Evolutionary conservation across 306 rosid genomes (phyloP).

Genomic region (Fragaria nilgerrensis): DNA sequence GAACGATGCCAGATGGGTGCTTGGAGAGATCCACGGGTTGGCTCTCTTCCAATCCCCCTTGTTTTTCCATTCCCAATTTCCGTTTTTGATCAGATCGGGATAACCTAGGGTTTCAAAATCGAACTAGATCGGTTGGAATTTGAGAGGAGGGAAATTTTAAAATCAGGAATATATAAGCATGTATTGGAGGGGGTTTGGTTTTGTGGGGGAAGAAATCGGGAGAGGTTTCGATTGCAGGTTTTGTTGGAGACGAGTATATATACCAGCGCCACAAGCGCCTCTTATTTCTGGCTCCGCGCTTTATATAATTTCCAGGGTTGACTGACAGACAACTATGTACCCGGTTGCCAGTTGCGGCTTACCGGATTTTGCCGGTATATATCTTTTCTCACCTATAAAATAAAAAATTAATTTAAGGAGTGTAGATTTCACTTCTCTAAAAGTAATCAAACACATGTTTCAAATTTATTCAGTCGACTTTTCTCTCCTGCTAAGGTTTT

Average conservation of each 20-base stretch:
- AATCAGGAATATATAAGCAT: background rate
- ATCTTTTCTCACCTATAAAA: too few relatives aligned
- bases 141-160: background rate
- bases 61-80: conserved; percentile 11
- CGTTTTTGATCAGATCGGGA: conserved; percentile 1
- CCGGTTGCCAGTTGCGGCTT: background rate
- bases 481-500: too few relatives aligned
- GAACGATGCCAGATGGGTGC: conserved; percentile 29
- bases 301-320: background rate
- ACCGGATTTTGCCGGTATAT: conserved; percentile 2
- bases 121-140: background rate
- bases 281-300: background rate
- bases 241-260: background rate
- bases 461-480: too few relatives aligned
- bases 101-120: conserved; percentile 7
- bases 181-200: background rate
- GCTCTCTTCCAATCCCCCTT: conserved; percentile 35
- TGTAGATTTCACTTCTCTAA: rapidly evolving
- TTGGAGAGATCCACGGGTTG: conserved; percentile 25
- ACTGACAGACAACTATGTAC: background rate
- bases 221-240: background rate
- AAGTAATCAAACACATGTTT: too few relatives aligned
- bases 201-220: background rate
- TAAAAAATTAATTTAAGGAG: too few relatives aligned
- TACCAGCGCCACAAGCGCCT: background rate